Percentiles rank a stretch among this genome's conserved stretches.
phyloP scores from a whole-genome alignment of 164 flowering plant species.

The Vitis rotundifolia region DNA sequence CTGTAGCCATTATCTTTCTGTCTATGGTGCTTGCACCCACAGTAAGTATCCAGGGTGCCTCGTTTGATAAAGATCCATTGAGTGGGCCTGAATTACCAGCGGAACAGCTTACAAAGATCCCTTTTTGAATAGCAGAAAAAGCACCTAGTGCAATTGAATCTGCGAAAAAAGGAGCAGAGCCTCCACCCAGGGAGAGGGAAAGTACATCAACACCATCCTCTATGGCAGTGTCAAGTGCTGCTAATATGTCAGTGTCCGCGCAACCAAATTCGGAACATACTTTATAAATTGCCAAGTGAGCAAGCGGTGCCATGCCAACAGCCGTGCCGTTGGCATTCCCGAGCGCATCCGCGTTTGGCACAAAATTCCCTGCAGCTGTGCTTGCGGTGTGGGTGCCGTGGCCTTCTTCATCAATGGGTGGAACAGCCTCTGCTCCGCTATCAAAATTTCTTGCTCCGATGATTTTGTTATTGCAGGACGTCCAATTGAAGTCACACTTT shows the following conservation, averaged over 20 bases:
- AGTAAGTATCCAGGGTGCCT: slow-evolving; percentile 41
- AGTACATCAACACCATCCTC: slow-evolving; percentile 36
- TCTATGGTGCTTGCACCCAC: slow-evolving; percentile 39
- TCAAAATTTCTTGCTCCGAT: slow-evolving; percentile 25
- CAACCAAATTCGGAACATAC: slow-evolving; percentile 14
- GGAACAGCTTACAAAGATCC: slow-evolving; percentile 27
- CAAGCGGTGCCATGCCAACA: slow-evolving; percentile 30
- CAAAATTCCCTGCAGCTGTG: slow-evolving; percentile 30
- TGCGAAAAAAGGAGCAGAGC: slow-evolving; percentile 2
- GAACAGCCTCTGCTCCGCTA: neutral
- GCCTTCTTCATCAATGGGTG: slow-evolving; percentile 17
- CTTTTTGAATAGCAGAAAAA: slow-evolving; percentile 29
- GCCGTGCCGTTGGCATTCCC: slow-evolving; percentile 31
- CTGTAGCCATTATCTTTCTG: slow-evolving; percentile 23
- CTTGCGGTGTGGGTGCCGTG: slow-evolving; percentile 36
- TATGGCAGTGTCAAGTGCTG: slow-evolving; percentile 31
- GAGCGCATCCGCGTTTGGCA: slow-evolving; percentile 16
- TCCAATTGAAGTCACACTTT: slow-evolving; percentile 16
- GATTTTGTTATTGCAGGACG: slow-evolving; percentile 25
- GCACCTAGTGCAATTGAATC: slow-evolving; percentile 21
- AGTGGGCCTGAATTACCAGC: slow-evolving; percentile 32
- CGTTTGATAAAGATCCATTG: slow-evolving; percentile 14
- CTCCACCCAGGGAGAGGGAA: slow-evolving; percentile 27
- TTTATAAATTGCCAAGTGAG: slow-evolving; percentile 36
- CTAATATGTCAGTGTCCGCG: slow-evolving; percentile 18